Percentiles rank a stretch among this genome's conserved stretches.
Evolutionary conservation across 352 stramenopile species (phyloP).

Genomic region (Phytophthora ramorum): DNA sequence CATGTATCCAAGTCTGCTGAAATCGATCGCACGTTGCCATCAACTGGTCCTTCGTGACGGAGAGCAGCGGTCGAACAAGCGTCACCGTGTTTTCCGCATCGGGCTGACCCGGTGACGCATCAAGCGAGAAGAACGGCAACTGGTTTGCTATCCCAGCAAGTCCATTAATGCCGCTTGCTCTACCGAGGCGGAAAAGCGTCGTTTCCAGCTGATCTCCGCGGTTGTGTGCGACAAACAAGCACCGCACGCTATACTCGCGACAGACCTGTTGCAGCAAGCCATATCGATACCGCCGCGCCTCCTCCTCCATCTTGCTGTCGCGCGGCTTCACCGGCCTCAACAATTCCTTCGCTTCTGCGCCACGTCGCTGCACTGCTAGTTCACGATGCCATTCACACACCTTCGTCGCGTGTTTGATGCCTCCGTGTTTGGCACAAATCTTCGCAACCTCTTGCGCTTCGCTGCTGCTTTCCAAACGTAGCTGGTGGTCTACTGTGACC

Average conservation of each 20-base stretch:
- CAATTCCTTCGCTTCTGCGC: not conserved
- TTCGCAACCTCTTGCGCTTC: conserved; percentile 64
- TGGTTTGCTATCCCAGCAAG: conserved; percentile 66
- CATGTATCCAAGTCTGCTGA: conserved; percentile 78
- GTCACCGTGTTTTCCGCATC: conserved; percentile 20
- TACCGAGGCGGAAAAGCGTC: conserved; percentile 77
- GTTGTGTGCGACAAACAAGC: conserved; percentile 84
- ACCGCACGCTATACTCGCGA: conserved; percentile 55
- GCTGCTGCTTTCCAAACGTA: conserved; percentile 66
- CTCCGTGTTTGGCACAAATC: conserved; percentile 49
- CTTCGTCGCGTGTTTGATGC: conserved; percentile 60
- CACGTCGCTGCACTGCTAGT: conserved; percentile 6
- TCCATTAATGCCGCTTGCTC: conserved; percentile 79
- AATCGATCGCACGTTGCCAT: conserved; percentile 80
- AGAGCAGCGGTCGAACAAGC: conserved; percentile 72
- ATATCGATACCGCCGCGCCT: conserved; percentile 75
- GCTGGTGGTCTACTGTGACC: conserved; percentile 81
- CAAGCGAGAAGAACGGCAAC: conserved; percentile 34
- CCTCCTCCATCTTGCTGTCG: conserved; percentile 80
- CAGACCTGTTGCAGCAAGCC: conserved; percentile 63
- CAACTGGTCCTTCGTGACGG: conserved; percentile 61
- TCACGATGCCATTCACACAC: conserved; percentile 57
- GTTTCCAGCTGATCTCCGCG: conserved; percentile 84
- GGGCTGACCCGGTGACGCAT: conserved; percentile 2
- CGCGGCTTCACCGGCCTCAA: conserved; percentile 39